These are phyloP conservation scores for Aspergillus campestris DNA, from an alignment of 495 filamentous ascomycete genomes.

Conservation along the genomic window DNA sequence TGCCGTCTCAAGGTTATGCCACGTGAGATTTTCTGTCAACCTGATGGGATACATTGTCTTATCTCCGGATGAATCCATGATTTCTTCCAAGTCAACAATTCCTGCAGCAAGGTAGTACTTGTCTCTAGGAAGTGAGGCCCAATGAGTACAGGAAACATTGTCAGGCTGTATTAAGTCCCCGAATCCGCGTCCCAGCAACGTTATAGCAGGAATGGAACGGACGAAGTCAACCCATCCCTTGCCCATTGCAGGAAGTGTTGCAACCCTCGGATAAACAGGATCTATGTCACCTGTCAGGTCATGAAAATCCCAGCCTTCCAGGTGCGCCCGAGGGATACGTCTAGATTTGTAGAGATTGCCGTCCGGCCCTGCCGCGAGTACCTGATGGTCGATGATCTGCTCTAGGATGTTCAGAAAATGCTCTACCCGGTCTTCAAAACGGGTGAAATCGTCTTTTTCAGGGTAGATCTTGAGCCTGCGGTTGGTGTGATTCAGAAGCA, in stretches of 20 bases:
- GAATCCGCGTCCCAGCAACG: constrained; percentile 20
- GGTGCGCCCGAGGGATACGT: constrained; percentile 9
- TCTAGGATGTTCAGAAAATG: constrained; percentile 15
- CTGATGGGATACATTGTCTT: too few relatives aligned
- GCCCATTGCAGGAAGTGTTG: constrained; percentile 9
- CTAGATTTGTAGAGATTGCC: not conserved
- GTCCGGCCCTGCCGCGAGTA: not conserved
- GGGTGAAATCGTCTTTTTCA: constrained; percentile 1
- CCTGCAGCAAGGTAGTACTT: constrained; percentile 21
- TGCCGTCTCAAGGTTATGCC: too few relatives aligned
- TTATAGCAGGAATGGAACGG: constrained; percentile 16
- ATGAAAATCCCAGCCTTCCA: constrained; percentile 27
- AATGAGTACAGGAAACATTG: constrained; percentile 8
- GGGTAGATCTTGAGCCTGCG: constrained; percentile 13
- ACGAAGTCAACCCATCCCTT: constrained; percentile 22
- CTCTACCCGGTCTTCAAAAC: constrained; percentile 12
- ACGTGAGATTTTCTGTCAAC: too few relatives aligned
- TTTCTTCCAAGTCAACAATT: constrained; percentile 13
- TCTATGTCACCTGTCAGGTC: constrained; percentile 16
- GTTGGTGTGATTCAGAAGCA: constrained; percentile 14
- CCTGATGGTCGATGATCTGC: constrained; percentile 21
- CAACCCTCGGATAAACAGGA: constrained; percentile 14
- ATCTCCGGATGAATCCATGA: constrained; percentile 16
- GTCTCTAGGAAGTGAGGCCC: constrained; percentile 13
- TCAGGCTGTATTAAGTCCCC: constrained; percentile 19